Evolutionary conservation across 352 stramenopile species (phyloP).

Genomic region (Phytophthora boehmeriae): DNA sequence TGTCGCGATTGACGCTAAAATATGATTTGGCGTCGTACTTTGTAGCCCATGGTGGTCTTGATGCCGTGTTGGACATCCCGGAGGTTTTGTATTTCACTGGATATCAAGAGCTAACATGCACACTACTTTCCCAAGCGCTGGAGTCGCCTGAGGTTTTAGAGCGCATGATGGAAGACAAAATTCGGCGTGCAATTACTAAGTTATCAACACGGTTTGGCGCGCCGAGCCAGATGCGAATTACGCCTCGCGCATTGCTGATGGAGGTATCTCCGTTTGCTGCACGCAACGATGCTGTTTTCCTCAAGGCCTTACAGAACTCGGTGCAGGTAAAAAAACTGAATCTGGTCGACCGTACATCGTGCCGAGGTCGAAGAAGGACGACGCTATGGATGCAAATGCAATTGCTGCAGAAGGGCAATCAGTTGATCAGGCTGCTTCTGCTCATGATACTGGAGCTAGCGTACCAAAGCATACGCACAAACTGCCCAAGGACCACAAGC

Average conservation of each 20-base stretch:
- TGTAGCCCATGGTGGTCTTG: slow-evolving; percentile 52
- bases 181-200: slow-evolving; percentile 77
- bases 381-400: slow-evolving; percentile 17
- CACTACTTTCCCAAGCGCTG: slow-evolving; percentile 72
- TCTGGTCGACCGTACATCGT: slow-evolving; percentile 83
- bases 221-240: slow-evolving; percentile 81
- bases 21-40: slow-evolving; percentile 79
- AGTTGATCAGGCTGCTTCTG: slow-evolving; percentile 1
- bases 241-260: slow-evolving; percentile 77
- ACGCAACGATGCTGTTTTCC: slow-evolving; percentile 79
- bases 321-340: slow-evolving; percentile 82
- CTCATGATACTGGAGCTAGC: slow-evolving; percentile 27
- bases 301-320: slow-evolving; percentile 70
- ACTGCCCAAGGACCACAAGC: slow-evolving; percentile 70
- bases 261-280: slow-evolving; percentile 75
- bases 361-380: slow-evolving; percentile 37
- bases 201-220: slow-evolving; percentile 72
- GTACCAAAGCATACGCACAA: slow-evolving; percentile 49
- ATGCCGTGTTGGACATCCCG: slow-evolving; percentile 61
- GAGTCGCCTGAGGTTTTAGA: slow-evolving; percentile 87
- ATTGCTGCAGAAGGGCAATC: neutral
- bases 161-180: slow-evolving; percentile 89
- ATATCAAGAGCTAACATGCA: slow-evolving; percentile 78
- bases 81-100: slow-evolving; percentile 54
- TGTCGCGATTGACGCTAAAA: slow-evolving; percentile 68